Base-by-base conservation (phyloP, 129 eudicot genomes). In the Lactuca saligna region DNA sequence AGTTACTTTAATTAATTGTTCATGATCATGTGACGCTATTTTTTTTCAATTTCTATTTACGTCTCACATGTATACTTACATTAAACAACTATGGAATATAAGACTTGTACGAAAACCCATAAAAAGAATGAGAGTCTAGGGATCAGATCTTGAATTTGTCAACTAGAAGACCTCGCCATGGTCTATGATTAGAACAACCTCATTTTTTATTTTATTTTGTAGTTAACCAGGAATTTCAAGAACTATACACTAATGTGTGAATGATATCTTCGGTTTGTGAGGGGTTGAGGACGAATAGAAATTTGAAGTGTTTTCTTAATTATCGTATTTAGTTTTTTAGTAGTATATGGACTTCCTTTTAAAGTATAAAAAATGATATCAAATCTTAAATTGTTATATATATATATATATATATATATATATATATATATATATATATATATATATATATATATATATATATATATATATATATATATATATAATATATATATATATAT, bases 91-190 rank as follows among this genome's bases (percentile, higher is more conserved):
- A 49, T 25, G 65, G 71, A 80, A 81, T 65, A 55, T 63, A 72
- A 78, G 79, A 55, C 79, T 51, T 37, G 78, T 82, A 85, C 84
- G 87, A 82, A 81, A 73, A 72, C 82, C 79, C 69, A 82, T 49
- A 68, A 71, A 72, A 17, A 4, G 54, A 35, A 34, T 31, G 62
- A 42, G 75, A 74, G 53, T 78, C 70, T 83, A 48, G 88, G 84
- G 87, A 84, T 87, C 89, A 39, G 86, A 78, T 83, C 87, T 80
- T 69, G 86, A 83, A 87, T 69, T 75, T 67, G 94, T 83, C 89
- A 87, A 87, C 86, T 70, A 15, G 57, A 74, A 73, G 78, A 81
- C 82, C 78, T 76, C 54, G 17, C 82, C 72, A 67, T 44, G 71
- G 68, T 75, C 56, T 66, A 68, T 75, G 67, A 61, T 80, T 54